Conservation (phyloP, 2,329 filamentous ascomycete genomes). For the Cordyceps cicadae region DNA sequence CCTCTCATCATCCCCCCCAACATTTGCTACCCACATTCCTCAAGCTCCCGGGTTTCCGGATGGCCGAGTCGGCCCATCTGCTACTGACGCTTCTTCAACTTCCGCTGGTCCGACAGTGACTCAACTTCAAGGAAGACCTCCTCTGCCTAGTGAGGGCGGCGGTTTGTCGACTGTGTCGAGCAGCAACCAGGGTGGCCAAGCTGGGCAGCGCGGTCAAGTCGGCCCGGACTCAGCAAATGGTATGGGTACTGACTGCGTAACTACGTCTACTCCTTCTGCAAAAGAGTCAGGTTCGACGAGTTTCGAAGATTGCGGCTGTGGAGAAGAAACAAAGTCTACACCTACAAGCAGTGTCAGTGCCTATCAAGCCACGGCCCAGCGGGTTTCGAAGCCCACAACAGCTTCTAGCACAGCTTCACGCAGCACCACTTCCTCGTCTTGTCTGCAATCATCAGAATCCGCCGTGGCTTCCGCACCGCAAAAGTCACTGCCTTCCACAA, state of each 20-base stretch:
- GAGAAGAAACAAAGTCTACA: background rate
- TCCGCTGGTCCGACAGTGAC: background rate
- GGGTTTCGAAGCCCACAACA: background rate
- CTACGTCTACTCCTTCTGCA: background rate
- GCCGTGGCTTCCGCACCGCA: background rate
- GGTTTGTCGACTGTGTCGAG: background rate
- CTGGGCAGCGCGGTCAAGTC: background rate
- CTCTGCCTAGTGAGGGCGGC: background rate
- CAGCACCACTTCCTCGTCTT: background rate
- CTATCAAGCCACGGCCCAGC: background rate
- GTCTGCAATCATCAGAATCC: background rate
- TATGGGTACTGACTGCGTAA: background rate
- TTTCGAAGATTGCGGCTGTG: background rate
- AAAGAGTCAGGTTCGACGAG: background rate
- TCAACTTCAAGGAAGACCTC: constrained; percentile 3
- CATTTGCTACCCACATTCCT: constrained; percentile 12
- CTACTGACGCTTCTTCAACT: background rate
- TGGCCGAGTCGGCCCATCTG: background rate
- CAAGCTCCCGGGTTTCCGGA: background rate
- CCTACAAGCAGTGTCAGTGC: background rate
- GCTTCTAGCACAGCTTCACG: background rate
- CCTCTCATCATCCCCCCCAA: constrained; percentile 14
- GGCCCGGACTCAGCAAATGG: background rate
- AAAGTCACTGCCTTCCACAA: background rate
- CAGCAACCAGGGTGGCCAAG: background rate